Evolutionary conservation across 2,329 filamentous ascomycete genomes (phyloP).

Genomic region (Ascochyta koolunga): DNA sequence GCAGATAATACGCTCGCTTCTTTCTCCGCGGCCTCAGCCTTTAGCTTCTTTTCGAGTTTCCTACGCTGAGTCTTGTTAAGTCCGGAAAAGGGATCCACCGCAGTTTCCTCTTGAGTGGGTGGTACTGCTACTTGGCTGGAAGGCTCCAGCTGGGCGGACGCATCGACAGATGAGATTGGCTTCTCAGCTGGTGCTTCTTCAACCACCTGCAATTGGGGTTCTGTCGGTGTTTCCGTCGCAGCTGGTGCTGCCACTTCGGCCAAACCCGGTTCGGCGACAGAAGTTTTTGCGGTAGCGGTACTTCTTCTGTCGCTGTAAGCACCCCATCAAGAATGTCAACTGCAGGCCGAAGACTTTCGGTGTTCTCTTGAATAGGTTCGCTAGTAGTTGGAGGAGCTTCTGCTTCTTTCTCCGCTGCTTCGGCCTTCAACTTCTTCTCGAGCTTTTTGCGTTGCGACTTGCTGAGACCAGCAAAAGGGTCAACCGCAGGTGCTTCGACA

Average conservation of each 20-base stretch:
- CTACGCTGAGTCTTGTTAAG: constrained; percentile 21
- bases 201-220: background rate
- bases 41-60: constrained; percentile 28
- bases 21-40: too few species aligned
- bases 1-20: too few species aligned
- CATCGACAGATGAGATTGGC: background rate
- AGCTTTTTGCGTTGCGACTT: constrained; percentile 38
- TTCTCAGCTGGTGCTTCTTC: background rate
- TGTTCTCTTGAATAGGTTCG: background rate
- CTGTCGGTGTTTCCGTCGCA: background rate
- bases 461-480: constrained; percentile 37
- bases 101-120: constrained; percentile 12
- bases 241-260: background rate
- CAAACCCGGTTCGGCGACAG: background rate
- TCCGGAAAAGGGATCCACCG: constrained; percentile 6
- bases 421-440: constrained; percentile 43
- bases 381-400: background rate
- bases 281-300: background rate
- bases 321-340: background rate
- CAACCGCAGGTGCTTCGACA: constrained; percentile 20
- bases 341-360: background rate
- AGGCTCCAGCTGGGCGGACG: background rate
- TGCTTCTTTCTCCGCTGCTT: constrained; percentile 18
- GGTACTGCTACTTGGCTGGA: background rate
- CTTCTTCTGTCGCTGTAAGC: background rate